These are phyloP conservation scores for Fusarium oligoseptatum DNA, from an alignment of 2,329 filamentous ascomycete species.

Conservation along the genomic window DNA sequence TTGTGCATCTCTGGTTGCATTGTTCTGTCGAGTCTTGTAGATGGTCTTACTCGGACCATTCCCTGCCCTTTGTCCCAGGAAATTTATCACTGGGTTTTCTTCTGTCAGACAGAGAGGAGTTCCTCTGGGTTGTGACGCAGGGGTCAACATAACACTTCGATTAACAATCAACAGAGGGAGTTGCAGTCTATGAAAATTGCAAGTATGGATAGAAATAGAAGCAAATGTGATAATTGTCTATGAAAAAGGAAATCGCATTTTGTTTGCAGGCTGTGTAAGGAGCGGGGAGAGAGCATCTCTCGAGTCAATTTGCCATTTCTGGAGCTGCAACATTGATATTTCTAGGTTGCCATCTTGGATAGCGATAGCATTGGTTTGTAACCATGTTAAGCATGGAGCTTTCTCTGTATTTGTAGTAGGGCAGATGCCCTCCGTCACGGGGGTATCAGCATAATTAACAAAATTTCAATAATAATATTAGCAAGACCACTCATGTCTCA, in stretches of 20 bases:
- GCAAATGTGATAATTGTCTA: not conserved
- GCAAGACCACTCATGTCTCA: not conserved
- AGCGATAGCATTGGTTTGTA: not conserved
- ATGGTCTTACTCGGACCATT: not conserved
- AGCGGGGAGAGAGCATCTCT: not conserved
- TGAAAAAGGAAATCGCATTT: not conserved
- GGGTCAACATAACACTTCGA: not conserved
- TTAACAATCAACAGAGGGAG: not conserved
- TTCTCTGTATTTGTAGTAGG: not conserved
- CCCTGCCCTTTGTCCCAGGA: not conserved
- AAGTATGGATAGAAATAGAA: not conserved
- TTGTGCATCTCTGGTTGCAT: not conserved
- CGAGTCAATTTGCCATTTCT: not conserved
- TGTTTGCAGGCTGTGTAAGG: not conserved
- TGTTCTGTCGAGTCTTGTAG: not conserved
- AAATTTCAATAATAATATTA: not conserved
- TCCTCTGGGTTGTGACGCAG: not conserved
- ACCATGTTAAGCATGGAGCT: not conserved
- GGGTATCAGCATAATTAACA: not conserved
- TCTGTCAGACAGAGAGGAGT: not conserved
- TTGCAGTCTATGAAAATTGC: not conserved
- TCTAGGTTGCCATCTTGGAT: not conserved
- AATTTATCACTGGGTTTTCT: not conserved
- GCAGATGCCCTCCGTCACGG: not conserved
- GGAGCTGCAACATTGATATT: not conserved